Percentiles rank a stretch among this genome's conserved stretches.
Evolutionary conservation across 2,329 filamentous ascomycete species (phyloP).

Genomic region (Alternaria incomplexa): DNA sequence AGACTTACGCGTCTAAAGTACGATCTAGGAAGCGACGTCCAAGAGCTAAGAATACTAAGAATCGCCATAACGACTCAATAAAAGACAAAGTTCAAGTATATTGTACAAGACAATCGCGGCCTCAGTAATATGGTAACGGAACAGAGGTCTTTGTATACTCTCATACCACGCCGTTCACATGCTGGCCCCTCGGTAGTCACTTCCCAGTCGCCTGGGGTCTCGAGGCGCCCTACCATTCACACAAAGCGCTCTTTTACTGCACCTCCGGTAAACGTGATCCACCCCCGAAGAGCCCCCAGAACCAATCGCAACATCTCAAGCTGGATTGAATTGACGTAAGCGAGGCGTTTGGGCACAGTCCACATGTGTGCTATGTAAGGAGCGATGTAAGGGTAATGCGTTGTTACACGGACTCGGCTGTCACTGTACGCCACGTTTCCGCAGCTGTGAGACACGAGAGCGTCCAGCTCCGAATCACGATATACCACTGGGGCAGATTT

Average conservation of each 20-base stretch:
- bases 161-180: not conserved
- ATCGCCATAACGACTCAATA: not conserved
- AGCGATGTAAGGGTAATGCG: conserved; percentile 1
- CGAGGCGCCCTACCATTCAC: not conserved
- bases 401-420: conserved; percentile 4
- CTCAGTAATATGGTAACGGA: not conserved
- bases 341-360: conserved; percentile 9
- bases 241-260: not conserved
- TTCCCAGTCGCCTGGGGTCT: not conserved
- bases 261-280: not conserved
- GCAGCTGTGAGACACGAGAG: not conserved
- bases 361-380: conserved; percentile 8
- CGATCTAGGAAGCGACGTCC: not conserved
- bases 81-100: not conserved
- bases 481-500: not conserved
- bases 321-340: not conserved
- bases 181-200: not conserved
- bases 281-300: not conserved
- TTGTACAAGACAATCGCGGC: not conserved
- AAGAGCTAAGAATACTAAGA: not conserved
- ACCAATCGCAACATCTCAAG: not conserved
- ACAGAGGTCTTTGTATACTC: not conserved
- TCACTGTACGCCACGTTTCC: conserved; percentile 3
- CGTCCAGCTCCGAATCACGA: not conserved
- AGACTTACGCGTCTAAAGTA: not conserved